phyloP scores from a whole-genome alignment of 106 monocot genomes.

The Gastrodia elata region DNA sequence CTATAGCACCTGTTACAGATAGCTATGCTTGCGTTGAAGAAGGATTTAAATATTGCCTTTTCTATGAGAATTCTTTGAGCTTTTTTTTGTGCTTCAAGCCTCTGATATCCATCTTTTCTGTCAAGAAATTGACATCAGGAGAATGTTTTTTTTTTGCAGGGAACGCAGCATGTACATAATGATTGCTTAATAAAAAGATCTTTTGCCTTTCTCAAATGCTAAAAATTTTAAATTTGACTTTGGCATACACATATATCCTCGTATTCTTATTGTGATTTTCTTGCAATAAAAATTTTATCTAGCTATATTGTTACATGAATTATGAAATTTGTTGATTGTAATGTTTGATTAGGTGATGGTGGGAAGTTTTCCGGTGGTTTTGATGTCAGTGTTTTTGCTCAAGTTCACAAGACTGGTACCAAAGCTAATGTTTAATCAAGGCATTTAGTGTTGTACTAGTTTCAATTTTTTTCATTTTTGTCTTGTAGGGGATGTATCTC shows the following conservation, averaged over 20 bases:
- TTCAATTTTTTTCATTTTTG: background rate
- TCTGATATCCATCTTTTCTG: too few relatives aligned
- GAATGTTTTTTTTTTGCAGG: too few relatives aligned
- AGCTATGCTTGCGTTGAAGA: too few relatives aligned
- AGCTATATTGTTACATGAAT: background rate
- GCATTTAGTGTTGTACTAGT: background rate
- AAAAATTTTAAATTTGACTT: background rate
- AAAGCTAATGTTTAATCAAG: background rate
- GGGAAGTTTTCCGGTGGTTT: constrained; percentile 97
- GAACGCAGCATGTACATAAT: background rate
- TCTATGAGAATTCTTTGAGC: too few relatives aligned
- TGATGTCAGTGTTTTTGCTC: constrained; percentile 72
- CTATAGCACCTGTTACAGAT: too few relatives aligned
- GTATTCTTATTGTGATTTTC: background rate
- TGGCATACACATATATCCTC: background rate
- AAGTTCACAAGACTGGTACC: constrained; percentile 79
- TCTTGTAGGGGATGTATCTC: constrained; percentile 1
- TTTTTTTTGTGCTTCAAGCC: too few relatives aligned
- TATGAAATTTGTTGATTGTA: background rate
- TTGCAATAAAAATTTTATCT: background rate
- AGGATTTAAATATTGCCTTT: too few relatives aligned
- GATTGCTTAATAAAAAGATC: background rate
- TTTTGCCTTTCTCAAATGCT: background rate
- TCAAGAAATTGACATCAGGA: too few relatives aligned
- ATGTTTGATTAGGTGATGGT: constrained; percentile 29